phyloP scores from a whole-genome alignment of 768 basidiomycete genomes.

The Tricholoma furcatifolium region DNA sequence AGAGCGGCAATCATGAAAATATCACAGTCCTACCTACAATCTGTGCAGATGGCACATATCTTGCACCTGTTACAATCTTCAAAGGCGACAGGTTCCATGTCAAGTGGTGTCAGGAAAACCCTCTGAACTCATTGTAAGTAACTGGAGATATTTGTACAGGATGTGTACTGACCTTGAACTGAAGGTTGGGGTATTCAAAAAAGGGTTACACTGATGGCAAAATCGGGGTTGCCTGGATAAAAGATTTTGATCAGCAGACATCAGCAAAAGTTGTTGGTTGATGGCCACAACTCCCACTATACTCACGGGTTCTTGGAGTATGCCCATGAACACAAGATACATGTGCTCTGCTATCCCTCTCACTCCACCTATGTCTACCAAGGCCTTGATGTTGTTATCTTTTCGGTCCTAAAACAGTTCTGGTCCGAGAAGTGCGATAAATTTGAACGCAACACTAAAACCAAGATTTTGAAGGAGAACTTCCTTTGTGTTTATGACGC shows the following conservation, averaged over 20 bases:
- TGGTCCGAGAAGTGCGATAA: conserved; percentile 3
- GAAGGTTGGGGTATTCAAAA: conserved; percentile 25
- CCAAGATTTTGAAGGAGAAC: conserved; percentile 1
- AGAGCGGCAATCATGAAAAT: conserved; percentile 30
- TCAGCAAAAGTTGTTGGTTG: conserved; percentile 36
- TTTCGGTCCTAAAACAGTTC: conserved; percentile 33
- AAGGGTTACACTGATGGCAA: conserved; percentile 32
- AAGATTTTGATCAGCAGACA: conserved; percentile 34
- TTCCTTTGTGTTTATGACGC: conserved; percentile 18
- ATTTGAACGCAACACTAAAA: conserved; percentile 9
- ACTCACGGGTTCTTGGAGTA: conserved; percentile 31
- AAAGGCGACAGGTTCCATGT: no score
- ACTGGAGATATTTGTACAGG: no score
- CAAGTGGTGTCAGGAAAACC: no score
- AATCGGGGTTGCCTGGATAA: conserved; percentile 21
- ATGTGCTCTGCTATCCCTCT: conserved; percentile 35
- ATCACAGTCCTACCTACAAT: conserved; percentile 37
- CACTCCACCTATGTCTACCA: conserved; percentile 42
- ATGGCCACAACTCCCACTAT: conserved; percentile 43
- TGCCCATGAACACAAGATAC: conserved; percentile 32
- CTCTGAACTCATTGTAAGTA: no score
- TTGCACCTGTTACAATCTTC: conserved; percentile 33
- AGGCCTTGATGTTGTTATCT: conserved; percentile 45
- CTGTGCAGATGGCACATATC: conserved; percentile 34
- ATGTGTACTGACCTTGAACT: no score